Base-by-base conservation (phyloP, 225 moss, liverwort and hornwort genomes). In the Neckera pumila region DNA sequence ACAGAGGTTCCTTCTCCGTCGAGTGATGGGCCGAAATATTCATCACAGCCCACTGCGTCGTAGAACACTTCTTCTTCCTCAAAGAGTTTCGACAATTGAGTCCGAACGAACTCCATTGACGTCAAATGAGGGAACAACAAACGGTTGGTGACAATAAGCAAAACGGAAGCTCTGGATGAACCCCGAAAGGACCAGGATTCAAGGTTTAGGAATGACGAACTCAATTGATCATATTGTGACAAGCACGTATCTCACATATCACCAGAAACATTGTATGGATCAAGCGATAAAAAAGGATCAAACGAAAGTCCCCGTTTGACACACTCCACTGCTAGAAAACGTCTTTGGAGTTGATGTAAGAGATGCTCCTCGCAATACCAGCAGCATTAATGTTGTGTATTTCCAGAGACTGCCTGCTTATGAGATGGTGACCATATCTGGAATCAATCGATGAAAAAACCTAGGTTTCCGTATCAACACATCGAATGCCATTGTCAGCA, bases 401-500 rank as follows among this genome's bases (percentile, higher is more conserved):
- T 58, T 84, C 53, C 42, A 70, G 31, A 85, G 64, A 75, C 20
- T n/a, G 67, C 60, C 67, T 36, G 53, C 61, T 84, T 80, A 13
- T 51, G 31, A 64, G 38, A 79, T 33, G 43, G 33, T 62, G 66
- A 69, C 27, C 56, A 23, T 23, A 69, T 40, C 38, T 84, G 34
- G 59, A 66, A 61, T 40, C 59, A 76, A 80, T 54, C 42, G 71
- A 75, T 40, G 33, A 26, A 70, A 81, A 51, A 61, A 23, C 74
- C 80, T 43, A 71, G 71, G n/a, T 86, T 64, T 87, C 60, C 80
- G 59, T 31, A 85, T 89, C 80, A 92, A 89, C 33, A 90, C 87
- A 64, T 93, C 92, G 59, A 92, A 90, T 83, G 90, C 93, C 92
- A 93, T 92, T 76, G 80, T 89, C 80, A 38, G 80, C 80, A 88